Conservation (phyloP, 495 filamentous ascomycete genomes). For the Arthonia radiata region DNA sequence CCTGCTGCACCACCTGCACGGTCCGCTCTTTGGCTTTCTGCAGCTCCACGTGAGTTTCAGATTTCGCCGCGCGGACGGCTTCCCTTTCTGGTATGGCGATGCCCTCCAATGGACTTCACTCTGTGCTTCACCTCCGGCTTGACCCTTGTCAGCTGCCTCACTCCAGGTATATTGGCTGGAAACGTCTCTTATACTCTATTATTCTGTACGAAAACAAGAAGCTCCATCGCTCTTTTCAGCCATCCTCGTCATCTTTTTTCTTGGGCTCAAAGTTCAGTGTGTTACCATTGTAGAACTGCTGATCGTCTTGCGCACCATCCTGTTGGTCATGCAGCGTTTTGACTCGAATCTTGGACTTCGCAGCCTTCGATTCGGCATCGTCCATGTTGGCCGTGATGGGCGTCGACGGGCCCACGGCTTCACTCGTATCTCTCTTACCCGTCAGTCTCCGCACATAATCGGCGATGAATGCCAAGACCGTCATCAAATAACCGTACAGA, state of each 20-base stretch:
- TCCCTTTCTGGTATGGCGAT: too few species aligned
- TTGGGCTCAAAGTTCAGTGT: constrained; percentile 58
- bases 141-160: too few species aligned
- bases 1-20: too few species aligned
- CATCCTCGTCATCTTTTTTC: constrained; percentile 26
- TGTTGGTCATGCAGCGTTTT: constrained; percentile 32
- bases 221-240: too few species aligned
- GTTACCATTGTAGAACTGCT: constrained; percentile 68
- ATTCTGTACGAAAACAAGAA: too few species aligned
- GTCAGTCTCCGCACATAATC: constrained; percentile 20
- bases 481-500: constrained; percentile 14
- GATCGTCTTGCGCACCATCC: constrained; percentile 24
- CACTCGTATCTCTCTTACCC: constrained; percentile 27
- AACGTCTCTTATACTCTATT: too few species aligned
- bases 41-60: too few species aligned
- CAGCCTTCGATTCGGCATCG: constrained; percentile 3
- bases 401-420: constrained; percentile 22
- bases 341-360: constrained; percentile 16
- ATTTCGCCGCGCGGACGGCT: too few species aligned
- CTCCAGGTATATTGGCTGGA: too few species aligned
- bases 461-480: constrained; percentile 16
- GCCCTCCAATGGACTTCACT: too few species aligned
- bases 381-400: not conserved
- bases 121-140: too few species aligned
- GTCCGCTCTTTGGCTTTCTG: too few species aligned